A percentile compares a stretch with the other conserved stretches of the same genome.
Evolutionary conservation across 192 early-diverging fungal species (phyloP).

Genomic region (Coemansia umbellata): DNA sequence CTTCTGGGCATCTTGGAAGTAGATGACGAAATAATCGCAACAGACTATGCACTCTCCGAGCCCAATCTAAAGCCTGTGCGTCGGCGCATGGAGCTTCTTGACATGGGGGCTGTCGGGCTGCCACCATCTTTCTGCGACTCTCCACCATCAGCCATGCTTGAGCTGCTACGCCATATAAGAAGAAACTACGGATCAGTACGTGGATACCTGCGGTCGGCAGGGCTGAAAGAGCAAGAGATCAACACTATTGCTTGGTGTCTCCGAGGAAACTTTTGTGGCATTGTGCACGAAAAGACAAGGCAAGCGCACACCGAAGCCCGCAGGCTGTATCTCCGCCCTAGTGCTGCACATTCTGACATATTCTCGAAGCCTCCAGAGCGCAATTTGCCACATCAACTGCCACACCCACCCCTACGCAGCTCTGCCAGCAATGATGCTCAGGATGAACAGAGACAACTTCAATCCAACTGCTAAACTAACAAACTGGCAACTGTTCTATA

Average conservation of each 20-base stretch:
- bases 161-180: constrained; percentile 30
- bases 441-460: no score
- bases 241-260: constrained; percentile 48
- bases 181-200: constrained; percentile 38
- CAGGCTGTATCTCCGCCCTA: constrained; percentile 17
- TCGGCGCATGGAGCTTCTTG: constrained; percentile 44
- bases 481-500: no score
- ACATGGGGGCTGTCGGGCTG: constrained; percentile 54
- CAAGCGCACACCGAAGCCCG: constrained; percentile 10
- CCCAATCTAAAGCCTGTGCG: constrained; percentile 42
- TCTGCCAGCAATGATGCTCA: no score
- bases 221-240: constrained; percentile 35
- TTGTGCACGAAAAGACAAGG: constrained; percentile 14
- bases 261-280: constrained; percentile 45
- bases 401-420: no score
- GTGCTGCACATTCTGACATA: constrained; percentile 8
- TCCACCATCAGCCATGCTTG: constrained; percentile 46
- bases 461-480: no score
- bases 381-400: background rate
- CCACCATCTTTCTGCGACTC: constrained; percentile 52
- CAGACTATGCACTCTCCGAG: constrained; percentile 56
- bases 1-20: constrained; percentile 53
- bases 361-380: constrained; percentile 3
- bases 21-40: constrained; percentile 53
- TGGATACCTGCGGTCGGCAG: constrained; percentile 42